Evolutionary conservation across 2,329 filamentous ascomycete genomes (phyloP).

Genomic region (Aspergillus eucalypticola): DNA sequence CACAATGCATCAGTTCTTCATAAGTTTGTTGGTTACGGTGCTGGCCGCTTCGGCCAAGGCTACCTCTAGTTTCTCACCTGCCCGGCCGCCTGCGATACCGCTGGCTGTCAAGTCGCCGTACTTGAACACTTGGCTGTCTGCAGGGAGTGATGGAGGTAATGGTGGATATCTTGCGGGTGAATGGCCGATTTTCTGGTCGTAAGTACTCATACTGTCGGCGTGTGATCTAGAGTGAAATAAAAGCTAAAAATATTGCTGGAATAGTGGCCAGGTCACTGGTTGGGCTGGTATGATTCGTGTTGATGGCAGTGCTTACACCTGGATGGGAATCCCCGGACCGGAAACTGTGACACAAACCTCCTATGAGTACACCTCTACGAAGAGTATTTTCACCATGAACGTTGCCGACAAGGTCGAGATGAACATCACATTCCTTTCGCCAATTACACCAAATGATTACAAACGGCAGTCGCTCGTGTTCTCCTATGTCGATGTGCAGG

Average conservation of each 20-base stretch:
- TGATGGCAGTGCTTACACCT: slow-evolving; percentile 64
- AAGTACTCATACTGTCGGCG: slow-evolving; percentile 32
- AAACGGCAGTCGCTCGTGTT: slow-evolving; percentile 68
- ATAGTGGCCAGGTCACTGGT: slow-evolving; percentile 58
- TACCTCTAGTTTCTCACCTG: slow-evolving; percentile 61
- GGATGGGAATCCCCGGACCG: slow-evolving; percentile 62
- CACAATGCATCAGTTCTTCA: slow-evolving; percentile 32
- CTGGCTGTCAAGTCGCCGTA: slow-evolving; percentile 75
- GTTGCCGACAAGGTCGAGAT: slow-evolving; percentile 63
- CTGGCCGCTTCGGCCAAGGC: slow-evolving; percentile 27
- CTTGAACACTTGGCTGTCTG: slow-evolving; percentile 68
- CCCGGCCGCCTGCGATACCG: slow-evolving; percentile 67
- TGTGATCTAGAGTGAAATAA: neutral
- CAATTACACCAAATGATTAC: slow-evolving; percentile 66
- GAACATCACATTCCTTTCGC: slow-evolving; percentile 70
- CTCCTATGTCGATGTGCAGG: slow-evolving; percentile 67
- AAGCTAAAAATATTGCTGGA: slow-evolving; percentile 5
- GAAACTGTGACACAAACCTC: slow-evolving; percentile 58
- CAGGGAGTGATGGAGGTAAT: slow-evolving; percentile 61
- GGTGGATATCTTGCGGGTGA: slow-evolving; percentile 67
- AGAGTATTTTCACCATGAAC: slow-evolving; percentile 68
- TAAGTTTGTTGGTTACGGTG: slow-evolving; percentile 28
- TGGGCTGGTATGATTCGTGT: slow-evolving; percentile 72
- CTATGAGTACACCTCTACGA: slow-evolving; percentile 71
- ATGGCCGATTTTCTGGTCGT: slow-evolving; percentile 72